Percentiles rank a stretch among this genome's conserved stretches.
These are phyloP conservation scores for Saturnispora dispora DNA, from an alignment of 805 yeast genomes.

Conservation along the genomic window DNA sequence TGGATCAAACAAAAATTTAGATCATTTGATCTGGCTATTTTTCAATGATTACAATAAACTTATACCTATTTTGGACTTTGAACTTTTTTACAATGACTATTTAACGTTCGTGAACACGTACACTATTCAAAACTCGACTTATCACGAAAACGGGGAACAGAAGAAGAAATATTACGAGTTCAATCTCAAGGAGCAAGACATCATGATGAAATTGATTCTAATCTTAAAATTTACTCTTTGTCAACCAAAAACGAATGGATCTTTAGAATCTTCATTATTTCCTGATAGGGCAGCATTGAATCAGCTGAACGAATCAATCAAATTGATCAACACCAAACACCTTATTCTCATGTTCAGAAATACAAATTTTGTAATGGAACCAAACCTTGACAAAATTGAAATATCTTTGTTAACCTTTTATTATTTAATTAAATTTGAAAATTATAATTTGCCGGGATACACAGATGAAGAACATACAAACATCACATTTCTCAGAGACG, in stretches of 20 bases:
- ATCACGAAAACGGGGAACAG: conserved; percentile 36
- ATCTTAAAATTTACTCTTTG: conserved; percentile 41
- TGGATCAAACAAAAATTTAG: conserved; percentile 28
- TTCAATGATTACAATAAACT: conserved; percentile 45
- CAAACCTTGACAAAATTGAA: conserved; percentile 40
- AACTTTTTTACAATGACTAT: conserved; percentile 42
- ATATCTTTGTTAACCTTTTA: conserved; percentile 41
- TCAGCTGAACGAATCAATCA: conserved; percentile 27
- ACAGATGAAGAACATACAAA: conserved; percentile 25
- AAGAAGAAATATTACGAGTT: conserved; percentile 30
- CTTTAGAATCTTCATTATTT: conserved; percentile 14
- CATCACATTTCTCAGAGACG: conserved; percentile 32
- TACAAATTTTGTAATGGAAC: conserved; percentile 37
- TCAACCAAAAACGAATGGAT: conserved; percentile 25
- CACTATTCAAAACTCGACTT: conserved; percentile 23
- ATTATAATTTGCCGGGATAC: conserved; percentile 16
- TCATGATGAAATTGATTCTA: conserved; percentile 43
- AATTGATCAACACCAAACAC: conserved; percentile 30
- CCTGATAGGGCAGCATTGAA: conserved; percentile 23
- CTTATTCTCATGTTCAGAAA: conserved; percentile 37
- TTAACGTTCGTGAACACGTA: conserved; percentile 38
- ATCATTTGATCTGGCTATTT: conserved; percentile 38
- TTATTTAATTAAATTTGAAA: conserved; percentile 35
- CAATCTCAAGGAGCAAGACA: conserved; percentile 25
- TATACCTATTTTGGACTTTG: conserved; percentile 47